Percentiles rank a stretch among this genome's conserved stretches.
Evolutionary conservation across 305 asterid species (phyloP).

Genomic region (Salvia sclarea): DNA sequence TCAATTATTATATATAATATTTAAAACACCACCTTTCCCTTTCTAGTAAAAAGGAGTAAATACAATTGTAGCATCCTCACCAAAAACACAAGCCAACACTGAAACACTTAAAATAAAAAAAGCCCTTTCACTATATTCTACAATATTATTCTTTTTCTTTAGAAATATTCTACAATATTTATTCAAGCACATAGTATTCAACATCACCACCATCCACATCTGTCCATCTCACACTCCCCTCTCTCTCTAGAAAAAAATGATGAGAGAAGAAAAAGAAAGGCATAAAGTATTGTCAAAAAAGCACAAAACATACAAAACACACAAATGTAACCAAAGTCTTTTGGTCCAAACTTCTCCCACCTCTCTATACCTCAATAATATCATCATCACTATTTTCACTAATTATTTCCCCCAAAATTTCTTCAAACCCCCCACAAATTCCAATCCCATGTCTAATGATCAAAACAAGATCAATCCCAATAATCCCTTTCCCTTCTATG

Average conservation of each 20-base stretch:
- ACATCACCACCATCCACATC: constrained; percentile 33
- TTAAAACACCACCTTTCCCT: too few relatives aligned
- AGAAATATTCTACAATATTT: constrained; percentile 3
- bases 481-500: constrained; percentile 32
- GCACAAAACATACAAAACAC: constrained; percentile 30
- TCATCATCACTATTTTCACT: not conserved
- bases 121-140: too few relatives aligned
- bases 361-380: not conserved
- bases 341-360: constrained; percentile 21
- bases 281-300: constrained; percentile 38
- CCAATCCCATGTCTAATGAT: constrained; percentile 49
- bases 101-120: too few relatives aligned
- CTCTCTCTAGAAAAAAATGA: constrained; percentile 31
- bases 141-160: too few relatives aligned
- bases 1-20: too few relatives aligned
- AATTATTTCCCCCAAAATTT: constrained; percentile 27
- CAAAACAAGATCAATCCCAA: constrained; percentile 18
- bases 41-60: too few relatives aligned
- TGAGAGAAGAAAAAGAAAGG: constrained; percentile 21
- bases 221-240: not conserved
- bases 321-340: constrained; percentile 33
- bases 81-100: not conserved
- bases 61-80: too few relatives aligned
- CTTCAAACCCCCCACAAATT: not conserved
- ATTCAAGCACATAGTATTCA: constrained; percentile 17